Conservation (phyloP, 768 basidiomycete species). For the Dendrothele bispora region DNA sequence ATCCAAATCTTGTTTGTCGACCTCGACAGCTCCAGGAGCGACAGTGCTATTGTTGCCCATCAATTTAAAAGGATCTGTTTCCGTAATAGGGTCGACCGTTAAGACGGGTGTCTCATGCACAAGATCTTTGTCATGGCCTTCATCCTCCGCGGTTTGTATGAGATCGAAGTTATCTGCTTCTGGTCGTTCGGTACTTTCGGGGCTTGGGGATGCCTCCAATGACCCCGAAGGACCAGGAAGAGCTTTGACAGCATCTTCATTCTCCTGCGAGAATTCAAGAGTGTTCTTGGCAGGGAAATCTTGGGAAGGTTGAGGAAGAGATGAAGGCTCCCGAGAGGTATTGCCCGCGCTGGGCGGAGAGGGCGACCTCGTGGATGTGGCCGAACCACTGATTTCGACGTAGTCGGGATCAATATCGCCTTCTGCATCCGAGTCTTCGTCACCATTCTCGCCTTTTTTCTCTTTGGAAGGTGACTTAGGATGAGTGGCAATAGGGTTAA, state of each 20-base stretch:
- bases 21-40: conserved; percentile 17
- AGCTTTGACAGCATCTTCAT: too few relatives aligned
- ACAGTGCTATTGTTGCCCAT: conserved; percentile 23
- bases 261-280: too few relatives aligned
- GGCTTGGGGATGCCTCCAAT: too few relatives aligned
- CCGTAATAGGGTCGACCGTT: too few relatives aligned
- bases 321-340: not conserved
- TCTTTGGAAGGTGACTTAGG: not conserved
- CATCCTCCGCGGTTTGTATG: too few relatives aligned
- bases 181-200: too few relatives aligned
- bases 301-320: not conserved
- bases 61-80: conserved; percentile 32
- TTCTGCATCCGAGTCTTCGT: conserved; percentile 33
- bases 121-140: too few relatives aligned
- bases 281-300: too few relatives aligned
- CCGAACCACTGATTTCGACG: conserved; percentile 8
- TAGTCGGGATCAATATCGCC: conserved; percentile 36
- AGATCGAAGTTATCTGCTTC: too few relatives aligned
- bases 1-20: too few relatives aligned
- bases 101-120: too few relatives aligned
- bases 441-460: not conserved
- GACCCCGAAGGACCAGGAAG: too few relatives aligned
- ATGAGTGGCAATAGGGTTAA: not conserved
- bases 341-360: not conserved
- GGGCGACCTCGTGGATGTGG: conserved; percentile 7